Evolutionary conservation across 2,329 filamentous ascomycete genomes (phyloP).

Genomic region (Stachybotrys elegans): DNA sequence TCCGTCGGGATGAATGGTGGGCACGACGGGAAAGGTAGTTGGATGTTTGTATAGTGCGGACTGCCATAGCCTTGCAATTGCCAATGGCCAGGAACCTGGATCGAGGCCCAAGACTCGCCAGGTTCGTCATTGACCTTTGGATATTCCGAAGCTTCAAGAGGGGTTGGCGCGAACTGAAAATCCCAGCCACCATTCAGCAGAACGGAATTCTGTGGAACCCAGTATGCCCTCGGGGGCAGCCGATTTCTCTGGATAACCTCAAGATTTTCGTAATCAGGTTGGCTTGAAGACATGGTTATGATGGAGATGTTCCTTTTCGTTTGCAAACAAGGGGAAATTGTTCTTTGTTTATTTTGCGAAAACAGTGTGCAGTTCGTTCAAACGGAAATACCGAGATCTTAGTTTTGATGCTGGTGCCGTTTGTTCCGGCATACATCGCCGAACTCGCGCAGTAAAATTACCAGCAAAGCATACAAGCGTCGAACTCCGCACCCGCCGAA

Average conservation of each 20-base stretch:
- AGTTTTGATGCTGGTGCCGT: too few species aligned
- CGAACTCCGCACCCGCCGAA: neutral
- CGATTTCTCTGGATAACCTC: slow-evolving; percentile 12
- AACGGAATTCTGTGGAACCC: slow-evolving; percentile 21
- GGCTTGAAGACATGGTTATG: slow-evolving; percentile 1
- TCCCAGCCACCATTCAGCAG: slow-evolving; percentile 38
- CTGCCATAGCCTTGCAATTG: slow-evolving; percentile 63
- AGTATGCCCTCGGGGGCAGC: slow-evolving; percentile 8
- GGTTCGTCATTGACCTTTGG: slow-evolving; percentile 6
- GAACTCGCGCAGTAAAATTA: too few species aligned
- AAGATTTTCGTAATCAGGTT: slow-evolving; percentile 24
- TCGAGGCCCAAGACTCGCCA: slow-evolving; percentile 31
- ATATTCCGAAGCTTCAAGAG: slow-evolving; percentile 19
- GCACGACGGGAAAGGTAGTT: slow-evolving; percentile 60
- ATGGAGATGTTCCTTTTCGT: too few species aligned
- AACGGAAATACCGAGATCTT: too few species aligned
- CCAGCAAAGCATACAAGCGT: too few species aligned
- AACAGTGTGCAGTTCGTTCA: too few species aligned
- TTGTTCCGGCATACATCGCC: too few species aligned
- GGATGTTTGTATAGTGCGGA: slow-evolving; percentile 65
- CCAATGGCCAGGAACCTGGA: slow-evolving; percentile 62
- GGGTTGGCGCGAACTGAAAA: slow-evolving; percentile 29
- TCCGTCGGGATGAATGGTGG: slow-evolving; percentile 58
- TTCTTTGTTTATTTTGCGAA: too few species aligned
- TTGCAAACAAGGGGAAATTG: too few species aligned